A percentile compares a stretch with the other conserved stretches of the same genome.
Conservation (phyloP, 75 land plant genomes). For the Picea sitchensis region DNA sequence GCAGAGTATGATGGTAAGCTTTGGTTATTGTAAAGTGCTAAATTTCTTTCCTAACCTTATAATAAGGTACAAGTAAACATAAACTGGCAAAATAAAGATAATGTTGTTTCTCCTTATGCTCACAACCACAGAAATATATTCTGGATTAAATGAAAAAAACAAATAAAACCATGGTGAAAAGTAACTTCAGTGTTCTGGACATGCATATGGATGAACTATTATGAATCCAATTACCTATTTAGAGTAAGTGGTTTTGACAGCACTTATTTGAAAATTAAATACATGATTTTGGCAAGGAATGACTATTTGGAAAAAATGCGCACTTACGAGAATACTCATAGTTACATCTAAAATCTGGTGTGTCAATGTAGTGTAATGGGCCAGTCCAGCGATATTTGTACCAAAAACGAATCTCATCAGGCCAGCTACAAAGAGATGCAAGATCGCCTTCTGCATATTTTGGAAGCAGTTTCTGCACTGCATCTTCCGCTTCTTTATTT, state of each 20-base stretch:
- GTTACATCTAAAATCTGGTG: conserved; percentile 72
- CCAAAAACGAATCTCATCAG: conserved; percentile 77
- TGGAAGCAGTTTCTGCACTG: conserved; percentile 63
- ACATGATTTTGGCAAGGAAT: neutral
- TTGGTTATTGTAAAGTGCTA: too few relatives aligned
- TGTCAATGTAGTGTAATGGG: conserved; percentile 74
- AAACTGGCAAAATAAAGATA: neutral
- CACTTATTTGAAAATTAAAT: neutral
- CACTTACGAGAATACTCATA: conserved; percentile 57
- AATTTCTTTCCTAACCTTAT: too few relatives aligned
- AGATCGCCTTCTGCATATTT: conserved; percentile 60
- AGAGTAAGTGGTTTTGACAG: neutral
- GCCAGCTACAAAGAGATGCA: conserved; percentile 72
- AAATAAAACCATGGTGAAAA: neutral
- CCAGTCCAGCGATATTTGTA: conserved; percentile 69
- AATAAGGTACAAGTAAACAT: neutral
- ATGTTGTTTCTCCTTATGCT: neutral
- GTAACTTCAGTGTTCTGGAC: neutral
- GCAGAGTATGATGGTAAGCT: too few relatives aligned
- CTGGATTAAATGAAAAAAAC: neutral
- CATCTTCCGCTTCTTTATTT: conserved; percentile 45
- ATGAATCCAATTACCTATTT: neutral
- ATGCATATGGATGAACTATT: neutral
- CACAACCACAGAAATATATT: neutral
- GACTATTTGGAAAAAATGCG: neutral